Conservation (phyloP, 1,139 yeast species). For the Suhomyces coccinellae region DNA sequence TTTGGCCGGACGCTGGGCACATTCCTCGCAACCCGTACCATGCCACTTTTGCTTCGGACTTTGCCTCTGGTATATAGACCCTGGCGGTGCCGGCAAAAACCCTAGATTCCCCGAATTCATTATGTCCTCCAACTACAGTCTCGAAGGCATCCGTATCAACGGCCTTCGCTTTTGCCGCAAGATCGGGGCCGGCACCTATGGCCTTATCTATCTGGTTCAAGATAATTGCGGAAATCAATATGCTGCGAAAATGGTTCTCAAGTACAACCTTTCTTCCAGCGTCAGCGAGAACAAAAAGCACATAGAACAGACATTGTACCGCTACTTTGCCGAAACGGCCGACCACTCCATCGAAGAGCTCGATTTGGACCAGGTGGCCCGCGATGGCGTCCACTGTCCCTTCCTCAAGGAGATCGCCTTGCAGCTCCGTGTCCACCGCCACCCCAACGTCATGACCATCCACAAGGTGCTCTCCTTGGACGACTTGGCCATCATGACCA, state of each 20-base stretch:
- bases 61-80: background rate
- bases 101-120: background rate
- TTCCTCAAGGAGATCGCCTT: slow-evolving; percentile 68
- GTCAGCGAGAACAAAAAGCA: slow-evolving; percentile 33
- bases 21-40: background rate
- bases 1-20: background rate
- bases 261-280: slow-evolving; percentile 33
- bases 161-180: slow-evolving; percentile 50
- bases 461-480: slow-evolving; percentile 67
- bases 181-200: slow-evolving; percentile 90
- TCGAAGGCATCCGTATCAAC: slow-evolving; percentile 35
- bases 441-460: slow-evolving; percentile 75
- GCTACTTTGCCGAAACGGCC: slow-evolving; percentile 29
- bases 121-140: slow-evolving; percentile 4
- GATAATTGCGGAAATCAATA: slow-evolving; percentile 50
- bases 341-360: slow-evolving; percentile 28
- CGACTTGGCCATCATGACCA: slow-evolving; percentile 58
- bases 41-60: background rate
- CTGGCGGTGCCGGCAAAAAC: background rate
- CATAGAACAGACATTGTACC: slow-evolving; percentile 31
- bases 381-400: slow-evolving; percentile 44
- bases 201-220: slow-evolving; percentile 72
- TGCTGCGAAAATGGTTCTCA: slow-evolving; percentile 76
- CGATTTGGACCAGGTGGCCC: slow-evolving; percentile 44
- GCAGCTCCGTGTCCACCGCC: slow-evolving; percentile 73